Conservation (phyloP, 1,139 yeast species). For the Hyphopichia khmerensis region DNA sequence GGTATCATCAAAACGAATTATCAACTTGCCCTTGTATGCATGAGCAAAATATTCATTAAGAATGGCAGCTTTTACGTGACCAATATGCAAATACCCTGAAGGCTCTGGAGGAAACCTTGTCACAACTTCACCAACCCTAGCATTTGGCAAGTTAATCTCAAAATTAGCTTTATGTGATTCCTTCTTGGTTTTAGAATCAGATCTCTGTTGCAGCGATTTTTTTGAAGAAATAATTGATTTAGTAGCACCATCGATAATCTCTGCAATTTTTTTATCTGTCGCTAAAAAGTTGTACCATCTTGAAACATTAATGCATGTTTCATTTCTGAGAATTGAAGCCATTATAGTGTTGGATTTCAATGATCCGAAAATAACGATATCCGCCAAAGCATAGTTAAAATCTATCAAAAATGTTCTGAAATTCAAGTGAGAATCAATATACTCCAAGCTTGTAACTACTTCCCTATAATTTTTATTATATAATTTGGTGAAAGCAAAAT, state of each 20-base stretch:
- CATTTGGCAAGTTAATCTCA: conserved; percentile 89
- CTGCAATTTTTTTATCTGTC: conserved; percentile 63
- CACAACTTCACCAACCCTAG: conserved; percentile 89
- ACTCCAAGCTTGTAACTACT: conserved; percentile 73
- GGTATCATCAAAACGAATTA: conserved; percentile 95
- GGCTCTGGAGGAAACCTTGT: conserved; percentile 95
- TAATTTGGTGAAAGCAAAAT: conserved; percentile 66
- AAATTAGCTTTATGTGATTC: conserved; percentile 86
- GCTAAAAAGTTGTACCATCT: conserved; percentile 91
- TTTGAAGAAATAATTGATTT: conserved; percentile 72
- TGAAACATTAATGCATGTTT: conserved; percentile 78
- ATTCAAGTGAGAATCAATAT: conserved; percentile 79
- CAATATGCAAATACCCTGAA: conserved; percentile 89
- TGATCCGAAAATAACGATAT: conserved; percentile 90
- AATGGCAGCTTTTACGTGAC: conserved; percentile 97
- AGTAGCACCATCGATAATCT: conserved; percentile 63
- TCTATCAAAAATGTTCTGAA: conserved; percentile 80
- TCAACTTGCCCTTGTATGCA: conserved; percentile 88
- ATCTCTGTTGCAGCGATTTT: conserved; percentile 61
- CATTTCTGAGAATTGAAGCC: conserved; percentile 85
- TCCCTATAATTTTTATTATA: conserved; percentile 86
- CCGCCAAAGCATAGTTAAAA: conserved; percentile 66
- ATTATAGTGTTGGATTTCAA: conserved; percentile 90
- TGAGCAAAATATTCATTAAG: conserved; percentile 94
- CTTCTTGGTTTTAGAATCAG: conserved; percentile 59